Base-by-base conservation (phyloP, 768 basidiomycete species). In the Pleurotus giganteus region DNA sequence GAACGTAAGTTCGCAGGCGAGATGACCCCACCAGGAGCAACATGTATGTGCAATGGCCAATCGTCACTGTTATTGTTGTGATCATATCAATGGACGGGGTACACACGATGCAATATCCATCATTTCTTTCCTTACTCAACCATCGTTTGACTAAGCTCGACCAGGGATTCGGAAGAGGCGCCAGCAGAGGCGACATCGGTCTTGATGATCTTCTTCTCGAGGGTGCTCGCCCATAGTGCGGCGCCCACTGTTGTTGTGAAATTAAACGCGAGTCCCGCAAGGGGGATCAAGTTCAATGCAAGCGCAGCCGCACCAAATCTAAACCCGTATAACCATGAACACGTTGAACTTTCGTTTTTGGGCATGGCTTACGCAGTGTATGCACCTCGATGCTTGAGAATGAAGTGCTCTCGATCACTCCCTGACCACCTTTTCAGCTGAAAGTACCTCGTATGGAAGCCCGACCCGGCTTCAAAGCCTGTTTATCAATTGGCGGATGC, bases 181-280 rank as follows among this genome's bases (percentile, higher is more conserved):
- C 13, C 13, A 6, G 13, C 31, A 32, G 31, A 13, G 31, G 31
- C 31, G 31, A 32, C 31, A 32, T 6, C 6, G 13, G 39, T 21
- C 6, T 41, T 17, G 39, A 7, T 17, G 39, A 4, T 41, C 23
- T 45, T 45, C 55, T 71, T 77, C 68, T 90, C 86, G n/a, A 88
- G 52, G 43, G 85, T 78, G 24, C 80, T 78, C 0, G 85, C 87
- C 86, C 86, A 90, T 6, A 90, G 69, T 8, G 88, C 88, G 1
- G 86, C 86, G 21, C 88, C 88, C 21, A 87, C 81, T 1, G 82
- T 78, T 19, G 80, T 82, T 0, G 85, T 84, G 64, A 87, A 79
- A 37, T 70, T 76, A 66, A 86, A 85, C 26, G 84, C 63, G 29
- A 85, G 77, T 3, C 83, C 82, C 31, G 78, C 71, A 19, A 85